Evolutionary conservation across 2,329 filamentous ascomycete genomes (phyloP), one percentile per base, ranked within the genome.

Genomic region (Pleurostoma richardsiae): DNA sequence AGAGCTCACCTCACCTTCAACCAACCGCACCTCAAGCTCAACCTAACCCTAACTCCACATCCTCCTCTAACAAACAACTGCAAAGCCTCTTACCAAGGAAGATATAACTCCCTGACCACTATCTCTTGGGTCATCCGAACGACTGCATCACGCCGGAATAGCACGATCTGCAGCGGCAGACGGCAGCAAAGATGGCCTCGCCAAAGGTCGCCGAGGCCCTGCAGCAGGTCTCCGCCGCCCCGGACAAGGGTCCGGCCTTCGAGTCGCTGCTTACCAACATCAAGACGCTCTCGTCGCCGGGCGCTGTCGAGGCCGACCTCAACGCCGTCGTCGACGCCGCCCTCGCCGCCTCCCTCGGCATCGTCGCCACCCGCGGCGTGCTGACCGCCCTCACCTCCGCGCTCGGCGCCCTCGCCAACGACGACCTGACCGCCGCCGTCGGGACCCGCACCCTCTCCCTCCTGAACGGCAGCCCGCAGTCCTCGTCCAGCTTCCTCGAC

Each of bases 401-500:
- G 11, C 85, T 95, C 55, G 71, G 77, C 50, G 67, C 69, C 26
- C 71, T 90, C 47, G 65, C 76, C 36, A 77, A 82, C 55, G 66
- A 81, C 39, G 80, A 86, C 49, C 71, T 85, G 51, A 86, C 85
- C 69, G 86, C 95, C 57, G 79, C 83, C 54, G 86, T 90, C 41
- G 90, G 88, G 56, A 77, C 80, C 58, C 82, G 86, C 61, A 79
- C 88, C n/a, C 77, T 95, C 39, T 70, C 76, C 43, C 72, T 82
- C 40, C 77, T 96, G 44, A 60, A 69, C 64, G 77, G 62, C 67
- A 86, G 64, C 53, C 41, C 52, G 71, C 81, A 62, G 29, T 49
- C 61, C 39, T 85, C 67, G 68, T 86, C 62, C 30, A 87, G 85
- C 2, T 94, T 90, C 59, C 83, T 94, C 66, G 91, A 97, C 64